A percentile compares a stretch with the other conserved stretches of the same genome.
These are phyloP conservation scores for Macrophomina phaseolina DNA, from an alignment of 2,329 filamentous ascomycete species.

Conservation along the genomic window DNA sequence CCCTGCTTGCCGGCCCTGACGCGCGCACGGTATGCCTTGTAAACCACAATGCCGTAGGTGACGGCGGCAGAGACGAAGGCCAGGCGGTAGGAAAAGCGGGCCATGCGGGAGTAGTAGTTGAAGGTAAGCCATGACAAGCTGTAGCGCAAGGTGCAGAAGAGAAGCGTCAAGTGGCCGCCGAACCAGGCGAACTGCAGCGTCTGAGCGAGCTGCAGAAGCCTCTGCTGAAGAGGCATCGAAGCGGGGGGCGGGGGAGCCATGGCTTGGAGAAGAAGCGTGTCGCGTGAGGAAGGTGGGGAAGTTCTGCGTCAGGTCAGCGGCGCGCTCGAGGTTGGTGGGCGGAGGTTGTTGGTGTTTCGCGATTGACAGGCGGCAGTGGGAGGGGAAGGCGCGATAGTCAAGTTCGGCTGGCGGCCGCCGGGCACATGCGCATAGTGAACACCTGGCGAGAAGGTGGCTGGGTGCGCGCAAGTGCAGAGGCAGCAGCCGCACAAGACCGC, in stretches of 20 bases:
- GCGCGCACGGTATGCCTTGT: conserved; percentile 92
- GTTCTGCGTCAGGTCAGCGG: conserved; percentile 22
- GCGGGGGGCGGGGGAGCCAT: conserved; percentile 79
- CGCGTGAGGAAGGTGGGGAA: conserved; percentile 34
- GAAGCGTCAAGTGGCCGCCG: conserved; percentile 80
- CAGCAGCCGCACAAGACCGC: conserved; percentile 7
- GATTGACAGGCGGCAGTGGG: neutral
- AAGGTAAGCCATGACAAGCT: conserved; percentile 84
- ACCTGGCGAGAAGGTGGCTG: conserved; percentile 41
- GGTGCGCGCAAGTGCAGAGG: conserved; percentile 27
- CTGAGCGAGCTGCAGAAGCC: conserved; percentile 78
- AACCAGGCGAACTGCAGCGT: conserved; percentile 85
- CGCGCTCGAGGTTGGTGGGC: neutral
- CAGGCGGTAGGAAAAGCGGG: conserved; percentile 83
- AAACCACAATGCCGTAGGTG: conserved; percentile 98
- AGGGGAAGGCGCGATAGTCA: conserved; percentile 19
- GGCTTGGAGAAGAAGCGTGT: conserved; percentile 35
- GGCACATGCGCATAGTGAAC: conserved; percentile 26
- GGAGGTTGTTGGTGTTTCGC: neutral
- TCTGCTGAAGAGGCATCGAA: conserved; percentile 72
- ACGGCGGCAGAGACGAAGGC: conserved; percentile 87
- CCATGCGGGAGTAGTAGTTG: conserved; percentile 80
- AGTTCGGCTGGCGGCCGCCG: conserved; percentile 9
- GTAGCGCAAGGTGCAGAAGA: conserved; percentile 84
- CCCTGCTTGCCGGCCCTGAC: conserved; percentile 72